Conservation (phyloP, 257 asterid genomes). For the Mitragyna speciosa region DNA sequence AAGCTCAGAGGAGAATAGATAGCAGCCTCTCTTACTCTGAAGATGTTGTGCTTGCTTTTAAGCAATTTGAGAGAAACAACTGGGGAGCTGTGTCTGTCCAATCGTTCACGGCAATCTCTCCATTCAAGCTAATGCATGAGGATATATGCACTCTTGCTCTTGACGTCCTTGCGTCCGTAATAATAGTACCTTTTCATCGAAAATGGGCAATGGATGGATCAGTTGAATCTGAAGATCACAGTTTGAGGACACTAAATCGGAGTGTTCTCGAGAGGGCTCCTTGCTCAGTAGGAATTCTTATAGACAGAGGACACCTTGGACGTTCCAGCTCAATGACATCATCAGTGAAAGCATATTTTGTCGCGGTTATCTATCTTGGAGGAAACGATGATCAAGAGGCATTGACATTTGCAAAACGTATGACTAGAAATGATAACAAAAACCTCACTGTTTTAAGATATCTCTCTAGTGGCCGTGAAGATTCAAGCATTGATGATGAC, state of each 20-base stretch:
- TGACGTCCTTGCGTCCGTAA: slow-evolving; percentile 23
- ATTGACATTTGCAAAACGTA: slow-evolving; percentile 21
- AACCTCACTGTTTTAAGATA: slow-evolving; percentile 14
- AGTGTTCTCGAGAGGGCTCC: slow-evolving; percentile 29
- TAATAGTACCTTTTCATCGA: slow-evolving; percentile 29
- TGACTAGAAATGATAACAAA: slow-evolving; percentile 19
- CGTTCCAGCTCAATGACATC: not conserved
- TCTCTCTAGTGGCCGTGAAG: not conserved
- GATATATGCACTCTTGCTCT: slow-evolving; percentile 34
- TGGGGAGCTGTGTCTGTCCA: slow-evolving; percentile 20
- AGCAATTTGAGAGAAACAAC: slow-evolving; percentile 25
- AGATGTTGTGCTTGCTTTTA: slow-evolving; percentile 24
- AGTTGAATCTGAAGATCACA: slow-evolving; percentile 23
- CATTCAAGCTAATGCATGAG: slow-evolving; percentile 31
- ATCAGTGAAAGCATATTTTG: not conserved
- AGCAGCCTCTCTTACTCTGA: slow-evolving; percentile 21
- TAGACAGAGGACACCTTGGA: slow-evolving; percentile 26
- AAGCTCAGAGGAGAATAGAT: slow-evolving; percentile 18
- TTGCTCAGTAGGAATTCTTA: slow-evolving; percentile 29
- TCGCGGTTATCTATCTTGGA: slow-evolving; percentile 24
- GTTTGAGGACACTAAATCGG: slow-evolving; percentile 23
- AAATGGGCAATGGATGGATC: slow-evolving; percentile 32
- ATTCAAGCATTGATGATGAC: slow-evolving; percentile 8
- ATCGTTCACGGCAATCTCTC: slow-evolving; percentile 31
- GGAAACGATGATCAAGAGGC: slow-evolving; percentile 30